Percentiles rank a stretch among this genome's conserved stretches.
Conservation (phyloP, 2,329 filamentous ascomycete genomes). For the Colletotrichum siamense region DNA sequence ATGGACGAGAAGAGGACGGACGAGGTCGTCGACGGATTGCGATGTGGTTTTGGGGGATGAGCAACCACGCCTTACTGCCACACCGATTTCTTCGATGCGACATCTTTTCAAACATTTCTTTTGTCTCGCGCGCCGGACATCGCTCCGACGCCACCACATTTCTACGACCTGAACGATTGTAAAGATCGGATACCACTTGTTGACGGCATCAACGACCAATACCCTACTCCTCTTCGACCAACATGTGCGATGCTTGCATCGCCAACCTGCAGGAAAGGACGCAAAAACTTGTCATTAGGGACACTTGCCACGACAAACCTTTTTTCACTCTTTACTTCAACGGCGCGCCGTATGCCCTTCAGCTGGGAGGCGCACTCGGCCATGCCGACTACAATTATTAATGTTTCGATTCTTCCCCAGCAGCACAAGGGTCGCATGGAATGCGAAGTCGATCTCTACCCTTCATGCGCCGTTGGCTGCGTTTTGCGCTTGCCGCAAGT, state of each 20-base stretch:
- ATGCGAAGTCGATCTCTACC: conserved; percentile 4
- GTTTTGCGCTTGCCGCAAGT: not conserved
- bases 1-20: not conserved
- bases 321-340: not conserved
- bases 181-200: conserved; percentile 3
- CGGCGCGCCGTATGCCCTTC: not conserved
- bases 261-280: conserved; percentile 21
- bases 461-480: not conserved
- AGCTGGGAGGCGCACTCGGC: not conserved
- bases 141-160: not conserved
- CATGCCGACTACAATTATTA: not conserved
- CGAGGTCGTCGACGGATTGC: not conserved
- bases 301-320: conserved; percentile 13
- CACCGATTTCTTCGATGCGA: conserved; percentile 18
- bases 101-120: conserved; percentile 10
- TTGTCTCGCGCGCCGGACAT: not conserved
- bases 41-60: not conserved
- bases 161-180: conserved; percentile 14
- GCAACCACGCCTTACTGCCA: not conserved
- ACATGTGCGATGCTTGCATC: conserved; percentile 12
- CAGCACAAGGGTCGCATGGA: conserved; percentile 8
- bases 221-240: conserved; percentile 14
- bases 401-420: conserved; percentile 19
- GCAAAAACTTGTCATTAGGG: conserved; percentile 8
- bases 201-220: conserved; percentile 5